Conservation (phyloP, 1,139 yeast genomes). For the Yamadazyma diddensiae region DNA sequence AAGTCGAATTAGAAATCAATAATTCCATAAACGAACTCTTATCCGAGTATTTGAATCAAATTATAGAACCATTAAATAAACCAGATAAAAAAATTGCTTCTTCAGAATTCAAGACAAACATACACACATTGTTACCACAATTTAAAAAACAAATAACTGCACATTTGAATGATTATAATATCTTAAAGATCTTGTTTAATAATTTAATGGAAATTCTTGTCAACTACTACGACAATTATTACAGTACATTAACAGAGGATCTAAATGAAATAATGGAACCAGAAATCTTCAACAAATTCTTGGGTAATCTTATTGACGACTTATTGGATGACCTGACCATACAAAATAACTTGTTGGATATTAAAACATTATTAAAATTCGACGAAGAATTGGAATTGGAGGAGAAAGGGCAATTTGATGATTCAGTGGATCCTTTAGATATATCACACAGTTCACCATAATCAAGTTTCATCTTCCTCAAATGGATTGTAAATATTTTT, state of each 20-base stretch:
- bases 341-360: constrained; percentile 13
- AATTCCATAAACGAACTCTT: constrained; percentile 65
- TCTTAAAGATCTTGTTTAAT: constrained; percentile 32
- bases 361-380: constrained; percentile 16
- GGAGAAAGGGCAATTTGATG: not conserved
- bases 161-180: constrained; percentile 39
- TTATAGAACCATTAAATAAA: constrained; percentile 29
- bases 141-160: constrained; percentile 49
- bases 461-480: constrained; percentile 52
- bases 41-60: constrained; percentile 33
- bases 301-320: constrained; percentile 21
- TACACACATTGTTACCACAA: constrained; percentile 54
- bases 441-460: constrained; percentile 1
- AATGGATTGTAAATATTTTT: constrained; percentile 83
- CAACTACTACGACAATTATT: constrained; percentile 32
- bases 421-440: constrained; percentile 1
- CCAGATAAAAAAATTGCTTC: constrained; percentile 24
- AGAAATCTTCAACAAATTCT: constrained; percentile 50
- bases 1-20: constrained; percentile 70
- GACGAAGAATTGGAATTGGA: constrained; percentile 12
- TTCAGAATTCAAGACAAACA: constrained; percentile 43
- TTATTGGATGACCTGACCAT: constrained; percentile 13
- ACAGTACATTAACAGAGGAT: constrained; percentile 17
- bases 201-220: constrained; percentile 28
- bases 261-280: constrained; percentile 46